A percentile compares a stretch with the other conserved stretches of the same genome.
Conservation (phyloP, 352 stramenopile species). For the Blastocystis sp. region DNA sequence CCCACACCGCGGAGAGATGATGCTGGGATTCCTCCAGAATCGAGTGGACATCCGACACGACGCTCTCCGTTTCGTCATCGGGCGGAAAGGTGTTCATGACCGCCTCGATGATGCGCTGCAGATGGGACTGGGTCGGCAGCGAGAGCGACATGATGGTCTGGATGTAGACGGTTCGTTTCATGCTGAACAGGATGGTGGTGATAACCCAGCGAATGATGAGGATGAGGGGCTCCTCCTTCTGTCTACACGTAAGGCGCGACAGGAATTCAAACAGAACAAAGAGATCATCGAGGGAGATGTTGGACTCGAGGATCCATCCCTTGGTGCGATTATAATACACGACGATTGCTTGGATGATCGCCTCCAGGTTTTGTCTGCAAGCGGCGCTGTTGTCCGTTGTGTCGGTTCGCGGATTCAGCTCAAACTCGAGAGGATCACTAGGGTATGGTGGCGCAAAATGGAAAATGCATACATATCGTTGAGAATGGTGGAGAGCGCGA, state of each 20-base stretch:
- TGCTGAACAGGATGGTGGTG: conserved; percentile 39
- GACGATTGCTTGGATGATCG: conserved; percentile 3
- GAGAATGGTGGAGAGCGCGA: conserved; percentile 13
- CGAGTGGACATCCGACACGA: neutral
- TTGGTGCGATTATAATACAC: neutral
- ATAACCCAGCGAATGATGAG: conserved; percentile 45
- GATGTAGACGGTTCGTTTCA: conserved; percentile 15
- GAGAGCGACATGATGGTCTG: conserved; percentile 9
- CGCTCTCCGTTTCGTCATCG: neutral
- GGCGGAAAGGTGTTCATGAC: conserved; percentile 27
- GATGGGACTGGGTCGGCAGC: neutral
- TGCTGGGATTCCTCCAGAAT: conserved; percentile 2
- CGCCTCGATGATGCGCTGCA: conserved; percentile 38
- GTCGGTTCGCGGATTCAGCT: neutral
- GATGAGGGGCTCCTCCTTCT: neutral
- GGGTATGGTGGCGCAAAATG: neutral
- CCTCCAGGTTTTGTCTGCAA: neutral
- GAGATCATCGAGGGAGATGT: conserved; percentile 3
- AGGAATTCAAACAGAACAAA: neutral
- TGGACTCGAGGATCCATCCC: conserved; percentile 20
- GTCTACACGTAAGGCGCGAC: neutral
- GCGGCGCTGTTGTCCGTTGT: neutral
- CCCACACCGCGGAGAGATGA: neutral
- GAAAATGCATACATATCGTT: conserved; percentile 23
- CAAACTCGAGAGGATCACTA: conserved; percentile 1